phyloP scores from a whole-genome alignment of 129 eudicot genomes.

The Sambucus nigra region DNA sequence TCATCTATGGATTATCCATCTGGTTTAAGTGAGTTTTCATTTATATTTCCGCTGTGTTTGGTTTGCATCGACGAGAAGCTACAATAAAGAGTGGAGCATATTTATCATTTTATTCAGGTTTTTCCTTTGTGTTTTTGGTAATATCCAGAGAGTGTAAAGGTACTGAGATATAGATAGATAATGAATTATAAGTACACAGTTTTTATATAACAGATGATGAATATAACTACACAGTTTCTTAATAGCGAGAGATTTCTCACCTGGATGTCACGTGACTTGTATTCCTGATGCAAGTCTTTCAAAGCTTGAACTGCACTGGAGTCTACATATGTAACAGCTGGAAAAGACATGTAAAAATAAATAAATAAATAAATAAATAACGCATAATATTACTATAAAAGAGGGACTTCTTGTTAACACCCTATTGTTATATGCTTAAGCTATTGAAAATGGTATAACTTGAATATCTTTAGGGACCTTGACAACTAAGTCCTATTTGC shows the following conservation, averaged over 20 bases:
- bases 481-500: too few species aligned
- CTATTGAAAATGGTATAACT: too few species aligned
- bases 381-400: not conserved
- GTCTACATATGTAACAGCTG: conserved; percentile 90
- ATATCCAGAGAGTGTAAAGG: too few species aligned
- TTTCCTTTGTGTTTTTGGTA: too few species aligned
- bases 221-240: not conserved
- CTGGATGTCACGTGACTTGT: conserved; percentile 87
- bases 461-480: too few species aligned
- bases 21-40: too few species aligned
- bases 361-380: conserved; percentile 3
- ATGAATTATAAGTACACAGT: not conserved
- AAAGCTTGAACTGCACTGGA: conserved; percentile 87
- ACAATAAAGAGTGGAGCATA: too few species aligned
- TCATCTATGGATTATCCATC: too few species aligned
- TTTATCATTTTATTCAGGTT: too few species aligned
- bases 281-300: conserved; percentile 70
- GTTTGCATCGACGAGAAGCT: too few species aligned
- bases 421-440: not conserved
- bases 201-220: too few species aligned
- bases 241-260: conserved; percentile 15
- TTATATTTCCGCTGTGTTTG: too few species aligned
- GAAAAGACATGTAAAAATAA: conserved; percentile 12
- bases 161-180: not conserved
- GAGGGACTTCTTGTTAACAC: not conserved